Base-by-base conservation (phyloP, 768 basidiomycete species). In the Pilatotrama ljubarskyi region DNA sequence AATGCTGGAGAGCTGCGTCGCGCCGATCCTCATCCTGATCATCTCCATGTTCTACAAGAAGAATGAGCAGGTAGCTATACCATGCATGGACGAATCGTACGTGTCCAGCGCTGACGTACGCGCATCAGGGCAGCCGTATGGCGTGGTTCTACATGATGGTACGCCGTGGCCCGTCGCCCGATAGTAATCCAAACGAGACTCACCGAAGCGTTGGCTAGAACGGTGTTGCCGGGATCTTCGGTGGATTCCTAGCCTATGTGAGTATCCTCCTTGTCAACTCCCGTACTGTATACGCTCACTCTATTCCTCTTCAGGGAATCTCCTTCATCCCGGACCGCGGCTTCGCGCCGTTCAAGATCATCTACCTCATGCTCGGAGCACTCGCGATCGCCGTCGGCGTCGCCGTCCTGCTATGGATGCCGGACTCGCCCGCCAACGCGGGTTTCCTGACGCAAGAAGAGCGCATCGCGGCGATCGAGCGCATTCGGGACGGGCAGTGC, bases 21-120 rank as follows among this genome's bases (percentile, higher is more conserved):
- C 84, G 3, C 87, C 86, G 0, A 83, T 78, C 59, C 74, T 87
- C 35, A 83, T 88, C 68, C 72, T 87, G 50, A 78, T 87, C 29
- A 77, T 86, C 38, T 82, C 83, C 8, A 85, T 86, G 82, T 88
- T 87, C 64, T 87, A 87, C 73, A 84, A 82, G 74, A 87, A 86
- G 72, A 74, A 84, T 57, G 86, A 87, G 64, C 85, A 87, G 75
- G 81, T 77, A 44, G 32, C 64, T 29, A 2, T 10, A 29, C 32
- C 1, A 15, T n/a, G 26, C 24, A 5, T 24, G 2, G 17, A n/a
- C n/a, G 8, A 10, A 26, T 24, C 25, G 14, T 18, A 6, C 10
- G 40, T 29, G 8, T 8, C 26, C 36, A 24, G 2, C 25, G 1
- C 2, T 38, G 32, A 1, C 17, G 3, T 10, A 6, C 24, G 20